Base-by-base conservation (phyloP, 202 grass and related monocot genomes). In the Bolboschoenoplectus hybrid region DNA sequence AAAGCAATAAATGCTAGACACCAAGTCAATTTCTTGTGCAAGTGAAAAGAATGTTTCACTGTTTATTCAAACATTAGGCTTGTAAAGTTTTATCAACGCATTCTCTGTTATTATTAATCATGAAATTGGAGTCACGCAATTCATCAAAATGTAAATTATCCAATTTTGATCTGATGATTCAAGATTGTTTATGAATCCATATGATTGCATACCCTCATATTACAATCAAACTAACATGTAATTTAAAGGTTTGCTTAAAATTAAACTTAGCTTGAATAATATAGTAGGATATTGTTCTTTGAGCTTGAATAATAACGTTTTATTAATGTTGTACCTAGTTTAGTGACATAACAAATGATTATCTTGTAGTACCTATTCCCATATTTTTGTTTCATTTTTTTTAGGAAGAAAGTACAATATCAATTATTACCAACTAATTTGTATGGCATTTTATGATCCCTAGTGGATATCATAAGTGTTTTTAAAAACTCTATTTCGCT, bases 401-500 rank as follows among this genome's bases (percentile, higher is more conserved):
- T 67, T 41, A 7, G n/a, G 4, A 32, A 20, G 17, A 20, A n/a
- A 26, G 2, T 46, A 35, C 34, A 10, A 10, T 8, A 16, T 12
- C 7, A 32, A 11, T 50, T 70, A 70, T 50, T 50, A 34, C 44
- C 63, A 49, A 34, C 10, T 51, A 74, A 50, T 51, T 51, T 74
- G 1, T 49, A 5, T 50, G 70, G 1, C 70, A 74, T 74, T 13
- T 74, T 74, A 7, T 50, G 46, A 34, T 51, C 34, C 46, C 14
- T 51, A 51, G 46, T 35, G 46, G 71, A 45, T 4, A 74, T 51
- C 71, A 52, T 74, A 74, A 35, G 20, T 74, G 70, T n/a, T 50
- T 10, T 7, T 67, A 39, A 6, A 52, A 52, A 34, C 52, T 9
- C 52, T 19, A 1, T 45, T 7, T 74, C 35, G 7, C n/a, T 74